A percentile compares a stretch with the other conserved stretches of the same genome.
Conservation (phyloP, 139 green algal species). For the Micractinium conductrix region DNA sequence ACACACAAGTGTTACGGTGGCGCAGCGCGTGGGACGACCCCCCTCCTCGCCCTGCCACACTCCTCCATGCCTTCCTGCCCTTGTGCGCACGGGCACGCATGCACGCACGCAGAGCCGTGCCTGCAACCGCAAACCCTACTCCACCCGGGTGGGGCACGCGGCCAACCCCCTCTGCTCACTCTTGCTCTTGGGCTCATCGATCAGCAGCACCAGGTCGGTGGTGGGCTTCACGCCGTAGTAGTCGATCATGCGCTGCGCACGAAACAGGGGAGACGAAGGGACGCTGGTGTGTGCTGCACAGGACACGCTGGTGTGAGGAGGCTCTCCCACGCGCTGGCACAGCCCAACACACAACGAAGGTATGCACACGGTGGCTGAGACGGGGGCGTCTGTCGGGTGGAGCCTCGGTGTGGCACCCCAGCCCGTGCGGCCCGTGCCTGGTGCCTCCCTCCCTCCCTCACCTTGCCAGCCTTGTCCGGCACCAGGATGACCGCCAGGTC, state of each 20-base stretch:
- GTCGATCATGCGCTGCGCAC: slow-evolving; percentile 7
- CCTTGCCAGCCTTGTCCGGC: neutral
- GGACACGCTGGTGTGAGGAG: too few species aligned
- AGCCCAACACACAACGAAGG: too few species aligned
- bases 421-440: too few species aligned
- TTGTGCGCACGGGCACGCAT: neutral
- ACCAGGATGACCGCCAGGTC: slow-evolving; percentile 32
- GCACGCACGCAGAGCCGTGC: neutral
- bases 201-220: neutral
- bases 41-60: neutral
- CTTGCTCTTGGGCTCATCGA: slow-evolving; percentile 4
- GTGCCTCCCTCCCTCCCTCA: too few species aligned
- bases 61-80: neutral
- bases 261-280: neutral
- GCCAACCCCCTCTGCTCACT: neutral
- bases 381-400: neutral
- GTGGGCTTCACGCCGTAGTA: slow-evolving; percentile 15
- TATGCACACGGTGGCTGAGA: too few species aligned
- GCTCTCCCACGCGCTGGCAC: too few species aligned
- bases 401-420: too few species aligned
- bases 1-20: too few species aligned
- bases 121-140: too few species aligned
- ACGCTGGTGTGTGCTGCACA: too few species aligned
- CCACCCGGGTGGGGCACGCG: neutral
- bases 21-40: neutral